These are phyloP conservation scores for Acanthamoeba royreba DNA, from an alignment of 208 protist genomes.

Conservation along the genomic window DNA sequence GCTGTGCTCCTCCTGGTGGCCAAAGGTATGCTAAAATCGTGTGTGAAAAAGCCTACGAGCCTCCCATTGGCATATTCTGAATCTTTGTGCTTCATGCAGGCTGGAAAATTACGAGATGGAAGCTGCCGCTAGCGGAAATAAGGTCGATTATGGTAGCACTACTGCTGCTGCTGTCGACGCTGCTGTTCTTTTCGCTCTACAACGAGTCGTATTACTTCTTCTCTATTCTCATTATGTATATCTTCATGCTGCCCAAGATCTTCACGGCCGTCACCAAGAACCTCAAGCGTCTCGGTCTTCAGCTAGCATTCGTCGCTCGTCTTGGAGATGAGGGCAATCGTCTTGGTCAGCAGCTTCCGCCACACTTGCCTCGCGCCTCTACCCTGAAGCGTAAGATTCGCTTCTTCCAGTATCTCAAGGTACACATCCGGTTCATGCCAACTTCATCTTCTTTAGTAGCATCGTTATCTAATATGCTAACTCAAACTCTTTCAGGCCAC, in stretches of 20 bases:
- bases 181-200: constrained; percentile 57
- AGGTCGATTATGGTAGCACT: not conserved
- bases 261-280: constrained; percentile 53
- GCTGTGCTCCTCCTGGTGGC: not conserved
- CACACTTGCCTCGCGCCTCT: not conserved
- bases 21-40: too few species aligned
- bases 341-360: too few species aligned
- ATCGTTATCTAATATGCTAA: too few species aligned
- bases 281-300: not conserved
- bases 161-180: not conserved
- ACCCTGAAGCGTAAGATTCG: not conserved
- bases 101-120: constrained; percentile 17
- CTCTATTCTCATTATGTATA: constrained; percentile 54
- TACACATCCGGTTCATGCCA: too few species aligned
- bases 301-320: not conserved
- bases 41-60: too few species aligned
- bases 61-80: too few species aligned
- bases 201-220: constrained; percentile 55
- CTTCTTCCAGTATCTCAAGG: not conserved
- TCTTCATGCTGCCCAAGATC: constrained; percentile 60
- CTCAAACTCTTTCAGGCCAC: too few species aligned
- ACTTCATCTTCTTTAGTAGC: too few species aligned
- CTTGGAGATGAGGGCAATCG: not conserved
- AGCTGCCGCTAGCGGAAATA: not conserved
- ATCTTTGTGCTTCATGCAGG: constrained; percentile 27